Conservation (phyloP, 2,329 filamentous ascomycete genomes). For the Cercospora sp. region DNA sequence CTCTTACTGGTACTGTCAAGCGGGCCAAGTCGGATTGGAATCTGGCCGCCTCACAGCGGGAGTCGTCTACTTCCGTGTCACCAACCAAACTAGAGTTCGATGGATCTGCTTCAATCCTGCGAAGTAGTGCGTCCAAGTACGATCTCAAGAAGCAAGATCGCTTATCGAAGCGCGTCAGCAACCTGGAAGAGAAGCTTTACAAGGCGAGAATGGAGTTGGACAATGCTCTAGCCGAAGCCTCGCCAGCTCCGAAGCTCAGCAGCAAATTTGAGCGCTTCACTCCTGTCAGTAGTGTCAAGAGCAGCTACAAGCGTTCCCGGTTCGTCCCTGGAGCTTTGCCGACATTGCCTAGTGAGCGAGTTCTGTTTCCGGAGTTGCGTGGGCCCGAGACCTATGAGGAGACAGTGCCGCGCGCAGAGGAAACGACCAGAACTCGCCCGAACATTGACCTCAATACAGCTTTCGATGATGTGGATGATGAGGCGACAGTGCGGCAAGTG, state of each 20-base stretch:
- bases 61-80: slow-evolving; percentile 40
- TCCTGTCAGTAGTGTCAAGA: slow-evolving; percentile 33
- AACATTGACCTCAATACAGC: slow-evolving; percentile 24
- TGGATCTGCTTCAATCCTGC: slow-evolving; percentile 37
- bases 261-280: slow-evolving; percentile 41
- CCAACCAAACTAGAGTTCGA: slow-evolving; percentile 35
- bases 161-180: slow-evolving; percentile 59
- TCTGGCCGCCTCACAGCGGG: slow-evolving; percentile 36
- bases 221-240: slow-evolving; percentile 48
- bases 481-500: slow-evolving; percentile 25
- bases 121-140: slow-evolving; percentile 54
- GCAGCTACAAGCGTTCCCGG: slow-evolving; percentile 30
- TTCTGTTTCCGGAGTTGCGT: slow-evolving; percentile 37
- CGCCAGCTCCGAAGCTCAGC: slow-evolving; percentile 42
- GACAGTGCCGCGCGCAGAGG: slow-evolving; percentile 11
- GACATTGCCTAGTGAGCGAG: slow-evolving; percentile 42
- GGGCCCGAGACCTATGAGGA: slow-evolving; percentile 14
- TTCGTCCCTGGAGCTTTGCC: slow-evolving; percentile 41
- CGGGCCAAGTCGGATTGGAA: slow-evolving; percentile 38
- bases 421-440: slow-evolving; percentile 18
- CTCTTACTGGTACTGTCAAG: slow-evolving; percentile 37
- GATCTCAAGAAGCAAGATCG: slow-evolving; percentile 58
- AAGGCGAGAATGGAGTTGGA: slow-evolving; percentile 57
- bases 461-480: slow-evolving; percentile 28
- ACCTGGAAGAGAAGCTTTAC: slow-evolving; percentile 60